phyloP scores from a whole-genome alignment of 2,329 filamentous ascomycete genomes.

The Magnaporthales sp. region DNA sequence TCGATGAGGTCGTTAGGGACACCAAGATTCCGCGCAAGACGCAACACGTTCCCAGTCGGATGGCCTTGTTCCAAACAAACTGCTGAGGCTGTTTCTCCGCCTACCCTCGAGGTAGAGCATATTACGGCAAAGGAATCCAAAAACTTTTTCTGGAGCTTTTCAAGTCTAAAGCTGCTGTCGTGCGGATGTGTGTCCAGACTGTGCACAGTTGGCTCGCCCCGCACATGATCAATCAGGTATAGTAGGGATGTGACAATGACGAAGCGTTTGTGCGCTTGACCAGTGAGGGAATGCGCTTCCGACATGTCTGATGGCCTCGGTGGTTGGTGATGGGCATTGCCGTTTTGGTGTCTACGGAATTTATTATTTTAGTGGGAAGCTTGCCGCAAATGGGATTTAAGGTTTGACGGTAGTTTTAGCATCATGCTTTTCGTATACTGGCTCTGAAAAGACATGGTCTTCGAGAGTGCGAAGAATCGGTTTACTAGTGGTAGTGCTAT shows the following conservation, averaged over 20 bases:
- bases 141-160: slow-evolving; percentile 19
- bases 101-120: slow-evolving; percentile 16
- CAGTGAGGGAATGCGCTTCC: not conserved
- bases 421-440: no score
- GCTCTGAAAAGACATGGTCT: no score
- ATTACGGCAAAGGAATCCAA: slow-evolving; percentile 24
- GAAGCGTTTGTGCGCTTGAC: slow-evolving; percentile 6
- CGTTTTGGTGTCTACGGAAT: no score
- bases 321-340: slow-evolving; percentile 4
- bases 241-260: slow-evolving; percentile 7
- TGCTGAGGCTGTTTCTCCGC: slow-evolving; percentile 19
- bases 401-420: no score
- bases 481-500: no score
- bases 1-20: slow-evolving; percentile 11
- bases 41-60: slow-evolving; percentile 16
- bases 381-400: no score
- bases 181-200: slow-evolving; percentile 14
- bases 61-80: slow-evolving; percentile 19
- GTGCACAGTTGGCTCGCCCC: slow-evolving; percentile 17
- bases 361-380: no score
- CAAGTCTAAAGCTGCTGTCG: slow-evolving; percentile 7
- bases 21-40: slow-evolving; percentile 20
- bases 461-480: no score
- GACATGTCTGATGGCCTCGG: not conserved
- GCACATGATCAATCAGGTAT: slow-evolving; percentile 14